These are phyloP conservation scores for Gillenia trifoliata DNA, from an alignment of 306 rosid genomes.

Conservation along the genomic window DNA sequence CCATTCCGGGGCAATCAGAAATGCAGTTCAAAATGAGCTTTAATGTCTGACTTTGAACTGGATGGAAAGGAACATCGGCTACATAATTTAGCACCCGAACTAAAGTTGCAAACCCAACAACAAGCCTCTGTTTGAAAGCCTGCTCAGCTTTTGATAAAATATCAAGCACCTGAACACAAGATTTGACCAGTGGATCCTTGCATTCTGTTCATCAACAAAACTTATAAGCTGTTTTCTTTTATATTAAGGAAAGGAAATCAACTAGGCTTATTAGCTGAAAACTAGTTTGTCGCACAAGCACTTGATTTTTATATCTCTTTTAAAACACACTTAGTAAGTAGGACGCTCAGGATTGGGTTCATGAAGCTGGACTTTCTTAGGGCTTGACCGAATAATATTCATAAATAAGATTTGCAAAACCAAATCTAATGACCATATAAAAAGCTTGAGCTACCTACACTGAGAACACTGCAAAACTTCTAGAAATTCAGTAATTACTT, in stretches of 20 bases:
- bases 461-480: slow-evolving; percentile 6
- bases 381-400: slow-evolving; percentile 4
- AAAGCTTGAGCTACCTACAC: slow-evolving; percentile 3
- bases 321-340: not conserved
- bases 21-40: slow-evolving; percentile 65
- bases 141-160: slow-evolving; percentile 69
- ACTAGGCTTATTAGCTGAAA: not conserved
- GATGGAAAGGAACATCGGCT: slow-evolving; percentile 85
- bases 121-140: slow-evolving; percentile 68
- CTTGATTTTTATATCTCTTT: not conserved
- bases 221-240: slow-evolving; percentile 20
- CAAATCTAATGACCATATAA: slow-evolving; percentile 8
- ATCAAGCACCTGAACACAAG: slow-evolving; percentile 73
- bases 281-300: slow-evolving; percentile 5
- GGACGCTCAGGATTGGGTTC: not conserved
- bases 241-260: not conserved
- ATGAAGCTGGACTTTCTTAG: not conserved
- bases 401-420: slow-evolving; percentile 14
- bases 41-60: slow-evolving; percentile 68
- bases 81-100: slow-evolving; percentile 68
- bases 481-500: slow-evolving; percentile 4
- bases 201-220: slow-evolving; percentile 48
- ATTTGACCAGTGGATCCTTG: slow-evolving; percentile 70
- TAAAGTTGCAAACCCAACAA: slow-evolving; percentile 81
- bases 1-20: slow-evolving; percentile 78